Evolutionary conservation across 257 asterid genomes (phyloP), one percentile per base, ranked within the genome.

Genomic region (Nicotiana attenuata): DNA sequence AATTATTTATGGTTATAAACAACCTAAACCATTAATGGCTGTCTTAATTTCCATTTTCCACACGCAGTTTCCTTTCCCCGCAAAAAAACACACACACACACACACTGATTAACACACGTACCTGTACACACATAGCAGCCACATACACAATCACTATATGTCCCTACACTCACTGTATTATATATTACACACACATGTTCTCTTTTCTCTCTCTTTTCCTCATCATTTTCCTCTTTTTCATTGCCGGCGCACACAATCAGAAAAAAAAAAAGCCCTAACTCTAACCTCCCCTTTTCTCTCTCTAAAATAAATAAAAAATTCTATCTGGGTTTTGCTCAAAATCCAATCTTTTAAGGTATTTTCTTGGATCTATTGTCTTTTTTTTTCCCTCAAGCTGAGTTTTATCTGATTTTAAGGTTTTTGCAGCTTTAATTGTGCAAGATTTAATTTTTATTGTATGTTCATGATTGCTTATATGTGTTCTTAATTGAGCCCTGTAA

Each of bases 181-280:
- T 47, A 63, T 68, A 68, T 10, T 15, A 6, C 0, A 13, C 60
- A 38, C 76, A 64, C 73, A 79, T 45, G 28, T 29, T 2, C n/a
- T 26, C 50, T 9, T 80, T 24, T 64, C 47, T 55, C 78, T 50
- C 84, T 67, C 71, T 83, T 47, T 64, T 57, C 57, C 65, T 9
- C 55, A 4, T 68, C 8, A 33, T 26, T 73, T 60, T 50, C 80
- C 80, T 5, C 71, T 15, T 77, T 50, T 68, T 76, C 47, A 69
- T 65, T 29, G 88, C 81, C 84, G 89, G 84, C 85, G 78, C 88
- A 82, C 78, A 47, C 64, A 47, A 47, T 47, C 80, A 75, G 9
- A 5, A 14, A 71, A 45, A 71, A 11, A 71, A 60, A 14, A 57
- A 82, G 55, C 71, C 33, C 91, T 84, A 84, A 38, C 61, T 19